Evolutionary conservation across 129 eudicot species (phyloP).

Genomic region (Centella asiatica): DNA sequence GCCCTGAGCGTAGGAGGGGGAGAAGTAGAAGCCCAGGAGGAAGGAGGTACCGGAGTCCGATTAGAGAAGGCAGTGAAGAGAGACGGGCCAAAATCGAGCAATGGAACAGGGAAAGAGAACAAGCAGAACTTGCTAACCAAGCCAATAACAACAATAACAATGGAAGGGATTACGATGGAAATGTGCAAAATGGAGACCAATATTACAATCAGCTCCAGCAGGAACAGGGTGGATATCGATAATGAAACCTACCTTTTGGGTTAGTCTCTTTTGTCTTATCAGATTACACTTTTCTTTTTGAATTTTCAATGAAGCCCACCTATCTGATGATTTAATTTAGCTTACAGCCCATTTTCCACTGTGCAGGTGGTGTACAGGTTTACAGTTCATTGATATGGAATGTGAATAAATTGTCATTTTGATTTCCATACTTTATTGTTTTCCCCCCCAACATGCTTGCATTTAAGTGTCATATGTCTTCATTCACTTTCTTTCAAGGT

Average conservation of each 20-base stretch:
- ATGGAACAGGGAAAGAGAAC: conserved; percentile 29
- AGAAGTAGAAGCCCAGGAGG: conserved; percentile 66
- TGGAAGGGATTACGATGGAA: not conserved
- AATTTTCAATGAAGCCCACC: not conserved
- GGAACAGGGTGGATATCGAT: conserved; percentile 5
- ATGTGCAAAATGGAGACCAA: not conserved
- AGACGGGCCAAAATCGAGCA: conserved; percentile 88
- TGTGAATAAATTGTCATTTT: not conserved
- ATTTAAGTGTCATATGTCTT: too few relatives aligned
- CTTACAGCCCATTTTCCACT: conserved; percentile 13
- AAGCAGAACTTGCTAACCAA: not conserved
- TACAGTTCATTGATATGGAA: conserved; percentile 4
- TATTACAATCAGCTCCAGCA: conserved; percentile 7
- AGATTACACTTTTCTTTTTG: not conserved
- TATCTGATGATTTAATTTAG: not conserved
- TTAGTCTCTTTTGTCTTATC: not conserved
- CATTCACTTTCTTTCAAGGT: too few relatives aligned
- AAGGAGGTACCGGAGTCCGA: conserved; percentile 46
- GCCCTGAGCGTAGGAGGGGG: conserved; percentile 58
- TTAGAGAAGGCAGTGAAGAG: conserved; percentile 88
- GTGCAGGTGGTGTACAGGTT: conserved; percentile 19
- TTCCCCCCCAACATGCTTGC: too few relatives aligned
- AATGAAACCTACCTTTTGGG: not conserved
- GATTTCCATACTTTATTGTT: not conserved
- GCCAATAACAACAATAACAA: too few relatives aligned